Evolutionary conservation across 2,329 filamentous ascomycete species (phyloP), one percentile per base, ranked within the genome.

Genomic region (Pyrenophora seminiperda): DNA sequence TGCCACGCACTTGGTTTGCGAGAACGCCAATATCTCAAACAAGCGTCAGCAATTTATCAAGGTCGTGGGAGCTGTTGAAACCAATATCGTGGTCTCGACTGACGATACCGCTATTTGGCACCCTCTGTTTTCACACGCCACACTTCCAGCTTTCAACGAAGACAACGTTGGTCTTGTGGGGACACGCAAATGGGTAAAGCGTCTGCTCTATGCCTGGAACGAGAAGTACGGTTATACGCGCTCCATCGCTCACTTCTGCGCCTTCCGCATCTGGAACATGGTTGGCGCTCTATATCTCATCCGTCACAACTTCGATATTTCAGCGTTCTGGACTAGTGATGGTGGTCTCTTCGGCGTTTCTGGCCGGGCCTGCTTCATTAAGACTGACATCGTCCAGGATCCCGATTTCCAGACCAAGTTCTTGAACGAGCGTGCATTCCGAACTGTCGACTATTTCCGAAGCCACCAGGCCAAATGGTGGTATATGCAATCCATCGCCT

Each of bases 221-320:
- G n/a, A n/a, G n/a, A n/a, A n/a, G n/a, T n/a, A n/a, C n/a, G n/a
- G n/a, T n/a, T n/a, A n/a, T n/a, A n/a, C n/a, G n/a, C n/a, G n/a
- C n/a, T n/a, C n/a, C n/a, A n/a, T n/a, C n/a, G n/a, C n/a, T n/a
- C n/a, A n/a, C n/a, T n/a, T 33, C 48, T 3, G 58, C n/a, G n/a
- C n/a, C n/a, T n/a, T n/a, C n/a, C n/a, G 64, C 1, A 58, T 62
- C 33, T 65, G 61, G 61, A 66, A 67, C 51, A 51, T 47, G 0
- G 62, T 65, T 17, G 61, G 58, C 5, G 62, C 50, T 0, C 2
- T 61, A 0, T 72, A 72, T 30, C 57, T 73, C 4, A 53, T 66
- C 13, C 68, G 71, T 2, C 70, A 68, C 43, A 73, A 71, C 47
- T 71, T 68, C 44, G 68, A 73, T 39, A 67, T 65, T 7, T 57